Evolutionary conservation across 768 basidiomycete genomes (phyloP).

Genomic region (Tubosaeta sp.): DNA sequence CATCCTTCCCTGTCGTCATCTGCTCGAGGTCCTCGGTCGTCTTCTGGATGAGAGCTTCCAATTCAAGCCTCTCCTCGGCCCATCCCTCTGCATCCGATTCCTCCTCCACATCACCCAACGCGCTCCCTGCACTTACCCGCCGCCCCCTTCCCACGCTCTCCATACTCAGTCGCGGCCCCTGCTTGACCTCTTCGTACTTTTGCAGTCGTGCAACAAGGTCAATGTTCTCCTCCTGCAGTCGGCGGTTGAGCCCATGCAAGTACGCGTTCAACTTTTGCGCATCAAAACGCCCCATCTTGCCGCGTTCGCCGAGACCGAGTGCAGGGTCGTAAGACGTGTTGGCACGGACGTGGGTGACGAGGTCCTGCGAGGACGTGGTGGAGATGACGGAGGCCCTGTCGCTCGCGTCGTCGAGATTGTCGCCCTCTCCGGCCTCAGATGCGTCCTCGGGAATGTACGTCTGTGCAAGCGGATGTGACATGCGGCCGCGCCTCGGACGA

Average conservation of each 20-base stretch:
- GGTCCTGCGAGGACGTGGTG: constrained; percentile 82
- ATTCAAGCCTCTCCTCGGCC: constrained; percentile 63
- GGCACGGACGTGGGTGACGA: constrained; percentile 71
- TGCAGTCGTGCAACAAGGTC: constrained; percentile 51
- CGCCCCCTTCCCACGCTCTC: constrained; percentile 35
- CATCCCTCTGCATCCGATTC: constrained; percentile 60
- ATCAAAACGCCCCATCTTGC: constrained; percentile 76
- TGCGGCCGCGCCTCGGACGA: constrained; percentile 44
- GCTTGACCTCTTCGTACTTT: constrained; percentile 46
- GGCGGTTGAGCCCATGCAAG: constrained; percentile 77
- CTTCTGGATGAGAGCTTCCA: constrained; percentile 44
- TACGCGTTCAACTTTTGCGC: constrained; percentile 83
- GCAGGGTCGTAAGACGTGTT: constrained; percentile 89
- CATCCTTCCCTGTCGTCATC: constrained; percentile 43
- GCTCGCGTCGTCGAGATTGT: constrained; percentile 36
- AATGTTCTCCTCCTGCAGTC: constrained; percentile 84
- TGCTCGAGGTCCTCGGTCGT: constrained; percentile 34
- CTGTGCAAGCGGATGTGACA: constrained; percentile 69
- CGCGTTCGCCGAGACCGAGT: constrained; percentile 65
- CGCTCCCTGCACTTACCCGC: constrained; percentile 49
- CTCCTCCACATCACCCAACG: constrained; percentile 60
- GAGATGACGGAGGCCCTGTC: constrained; percentile 73
- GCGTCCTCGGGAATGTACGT: constrained; percentile 37
- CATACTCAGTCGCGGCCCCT: constrained; percentile 25
- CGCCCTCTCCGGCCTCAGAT: constrained; percentile 28